Evolutionary conservation across 2,329 filamentous ascomycete genomes (phyloP).

Genomic region (Camptophora hylomeconis): DNA sequence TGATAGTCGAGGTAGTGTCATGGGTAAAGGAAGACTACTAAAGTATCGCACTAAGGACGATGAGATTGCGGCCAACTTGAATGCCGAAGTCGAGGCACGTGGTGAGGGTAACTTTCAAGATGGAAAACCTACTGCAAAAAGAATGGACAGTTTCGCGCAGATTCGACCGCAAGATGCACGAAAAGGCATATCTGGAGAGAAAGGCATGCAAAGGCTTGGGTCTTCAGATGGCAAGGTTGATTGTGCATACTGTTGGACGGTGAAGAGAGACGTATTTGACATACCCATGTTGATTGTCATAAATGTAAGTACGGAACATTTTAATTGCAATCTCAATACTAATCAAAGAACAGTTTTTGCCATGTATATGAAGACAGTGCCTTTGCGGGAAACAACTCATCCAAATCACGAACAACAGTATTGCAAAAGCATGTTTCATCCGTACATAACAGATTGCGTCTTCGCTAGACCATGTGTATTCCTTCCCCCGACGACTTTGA

Average conservation of each 20-base stretch:
- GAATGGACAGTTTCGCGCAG: slow-evolving; percentile 7
- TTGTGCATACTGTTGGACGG: slow-evolving; percentile 93
- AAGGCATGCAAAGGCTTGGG: slow-evolving; percentile 67
- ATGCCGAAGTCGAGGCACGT: slow-evolving; percentile 23
- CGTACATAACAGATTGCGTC: not conserved
- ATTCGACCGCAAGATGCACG: slow-evolving; percentile 19
- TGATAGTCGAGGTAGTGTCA: slow-evolving; percentile 74
- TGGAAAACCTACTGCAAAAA: slow-evolving; percentile 19
- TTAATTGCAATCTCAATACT: slow-evolving; percentile 1
- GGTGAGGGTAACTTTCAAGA: slow-evolving; percentile 29
- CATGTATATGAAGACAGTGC: too few species aligned
- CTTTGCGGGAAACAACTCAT: too few species aligned
- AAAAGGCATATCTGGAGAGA: slow-evolving; percentile 34
- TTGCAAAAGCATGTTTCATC: slow-evolving; percentile 2
- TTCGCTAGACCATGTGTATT: not conserved
- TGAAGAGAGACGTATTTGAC: slow-evolving; percentile 93
- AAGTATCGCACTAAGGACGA: slow-evolving; percentile 73
- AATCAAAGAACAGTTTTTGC: slow-evolving; percentile 17
- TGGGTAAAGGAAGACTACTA: slow-evolving; percentile 69
- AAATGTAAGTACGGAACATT: slow-evolving; percentile 56
- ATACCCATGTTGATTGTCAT: slow-evolving; percentile 98
- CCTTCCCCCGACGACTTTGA: not conserved
- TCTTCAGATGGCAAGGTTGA: slow-evolving; percentile 81
- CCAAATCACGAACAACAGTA: too few species aligned
- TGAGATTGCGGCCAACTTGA: slow-evolving; percentile 14